Base-by-base conservation (phyloP, 2,329 filamentous ascomycete genomes). In the Cercospora sojina region DNA sequence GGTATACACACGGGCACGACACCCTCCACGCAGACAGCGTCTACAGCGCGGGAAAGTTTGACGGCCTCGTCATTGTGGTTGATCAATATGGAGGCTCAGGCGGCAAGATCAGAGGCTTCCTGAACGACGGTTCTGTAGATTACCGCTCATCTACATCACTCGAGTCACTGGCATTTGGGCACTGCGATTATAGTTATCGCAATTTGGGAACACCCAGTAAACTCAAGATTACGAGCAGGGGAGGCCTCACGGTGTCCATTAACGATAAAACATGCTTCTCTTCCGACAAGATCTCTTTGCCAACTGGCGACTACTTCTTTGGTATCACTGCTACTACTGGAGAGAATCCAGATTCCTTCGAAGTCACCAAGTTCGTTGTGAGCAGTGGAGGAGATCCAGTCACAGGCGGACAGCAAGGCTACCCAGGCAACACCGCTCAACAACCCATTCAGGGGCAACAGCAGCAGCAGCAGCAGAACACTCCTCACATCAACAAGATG, bases 271-370 rank as follows among this genome's bases (percentile, higher is more conserved):
- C 87, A 47, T 99, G 95, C 83, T 97, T 99, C 81, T 87, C 92
- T 76, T 94, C 88, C 61, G 82, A 89, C 78, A 91, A 85, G 83
- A 85, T 98, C 74, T 84, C 83, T 68, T 85, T 99, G 25, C 95
- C 94, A 3, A 62, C 70, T 20, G 91, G 91, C 71, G 51, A 63
- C 60, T 56, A 57, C 49, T 96, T 98, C 77, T 91, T 97, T 71
- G 95, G 95, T 73, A 82, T 99, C 72, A 92, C 91, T 12, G 95
- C 94, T 49, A 91, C 92, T 16, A 94, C 92, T 3, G 91, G 92
- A 31, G 94, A 98, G 72, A 93, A 88, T 74, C 93, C 95, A 0
- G 95, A 99, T 80, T 96, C 92, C 5, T 96, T 97, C 75, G 95
- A 99, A 80, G 79, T 97, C 71, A 95, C 93, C 83, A 96, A 94